Base-by-base conservation (phyloP, 306 rosid genomes). In the Fragaria vesca region DNA sequence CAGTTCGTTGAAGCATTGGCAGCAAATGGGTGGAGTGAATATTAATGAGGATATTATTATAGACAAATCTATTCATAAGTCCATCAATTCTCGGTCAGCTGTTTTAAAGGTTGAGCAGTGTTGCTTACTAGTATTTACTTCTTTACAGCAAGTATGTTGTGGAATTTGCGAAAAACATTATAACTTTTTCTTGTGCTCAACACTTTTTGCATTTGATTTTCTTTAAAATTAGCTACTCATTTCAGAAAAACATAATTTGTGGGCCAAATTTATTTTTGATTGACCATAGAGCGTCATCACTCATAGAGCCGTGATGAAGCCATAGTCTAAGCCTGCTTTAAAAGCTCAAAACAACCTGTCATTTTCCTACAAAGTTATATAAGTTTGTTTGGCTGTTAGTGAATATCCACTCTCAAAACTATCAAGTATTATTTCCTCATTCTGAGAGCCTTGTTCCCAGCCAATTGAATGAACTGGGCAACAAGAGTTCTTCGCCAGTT, bases 11-110 rank as follows among this genome's bases (percentile, higher is more conserved):
- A 92, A 82, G 89, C 97, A 90, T 83, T 95, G 98, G 98, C 89
- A 92, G 86, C 87, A 81, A 87, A 90, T 92, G 98, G 95, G 97
- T 63, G 98, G 98, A 78, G 89, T 95, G 78, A 89, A 79, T 58
- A 92, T 92, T 83, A 84, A 92, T 60, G 91, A 86, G 58, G 97
- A 95, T 88, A 86, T 92, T 81, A 81, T 86, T 57, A 95, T 92
- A 47, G 98, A 92, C 75, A 89, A 90, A 85, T 87, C 97, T 48
- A 91, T 95, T 82, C 98, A 95, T 85, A 90, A 77, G 74, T 81
- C 90, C 82, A 89, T 90, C 80, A 92, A 95, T 88, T 88, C 98
- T 83, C 91, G 87, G 69, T 92, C 98, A 75, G 85, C 93, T 82
- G 97, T 92, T 78, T 85, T 95, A 24, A 93, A 95, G 99, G 99